phyloP scores from a whole-genome alignment of 2,329 filamentous ascomycete species.

The Alternaria atra region DNA sequence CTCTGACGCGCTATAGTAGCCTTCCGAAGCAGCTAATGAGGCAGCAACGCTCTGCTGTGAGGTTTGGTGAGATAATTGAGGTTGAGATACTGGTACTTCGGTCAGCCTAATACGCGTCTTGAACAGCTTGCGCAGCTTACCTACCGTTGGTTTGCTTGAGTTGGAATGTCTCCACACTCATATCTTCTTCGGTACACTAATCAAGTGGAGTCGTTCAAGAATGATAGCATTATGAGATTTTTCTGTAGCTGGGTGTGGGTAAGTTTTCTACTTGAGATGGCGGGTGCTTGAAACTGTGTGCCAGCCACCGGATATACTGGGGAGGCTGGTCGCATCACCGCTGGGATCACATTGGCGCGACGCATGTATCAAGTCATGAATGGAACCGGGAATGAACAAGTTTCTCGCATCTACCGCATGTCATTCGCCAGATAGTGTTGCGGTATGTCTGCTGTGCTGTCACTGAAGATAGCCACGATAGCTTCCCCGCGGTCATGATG shows the following conservation, averaged over 20 bases:
- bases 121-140: constrained; percentile 28
- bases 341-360: constrained; percentile 34
- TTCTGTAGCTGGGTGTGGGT: constrained; percentile 21
- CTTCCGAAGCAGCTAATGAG: constrained; percentile 59
- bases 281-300: constrained; percentile 29
- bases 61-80: constrained; percentile 51
- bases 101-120: constrained; percentile 24
- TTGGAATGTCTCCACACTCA: constrained; percentile 51
- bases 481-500: constrained; percentile 19
- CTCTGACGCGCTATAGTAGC: constrained; percentile 60
- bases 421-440: constrained; percentile 17
- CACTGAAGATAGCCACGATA: constrained; percentile 8
- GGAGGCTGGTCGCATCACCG: constrained; percentile 39
- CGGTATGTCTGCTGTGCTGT: constrained; percentile 24
- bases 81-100: constrained; percentile 47
- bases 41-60: constrained; percentile 60
- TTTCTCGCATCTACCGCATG: constrained; percentile 7
- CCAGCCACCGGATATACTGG: constrained; percentile 29
- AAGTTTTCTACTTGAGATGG: constrained; percentile 41
- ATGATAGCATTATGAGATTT: constrained; percentile 36
- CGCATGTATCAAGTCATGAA: constrained; percentile 18
- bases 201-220: constrained; percentile 38
- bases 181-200: constrained; percentile 43
- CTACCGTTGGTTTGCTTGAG: constrained; percentile 56
- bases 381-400: constrained; percentile 12